A percentile compares a stretch with the other conserved stretches of the same genome.
Evolutionary conservation across 257 asterid genomes (phyloP).

Genomic region (Solanum microdontum): DNA sequence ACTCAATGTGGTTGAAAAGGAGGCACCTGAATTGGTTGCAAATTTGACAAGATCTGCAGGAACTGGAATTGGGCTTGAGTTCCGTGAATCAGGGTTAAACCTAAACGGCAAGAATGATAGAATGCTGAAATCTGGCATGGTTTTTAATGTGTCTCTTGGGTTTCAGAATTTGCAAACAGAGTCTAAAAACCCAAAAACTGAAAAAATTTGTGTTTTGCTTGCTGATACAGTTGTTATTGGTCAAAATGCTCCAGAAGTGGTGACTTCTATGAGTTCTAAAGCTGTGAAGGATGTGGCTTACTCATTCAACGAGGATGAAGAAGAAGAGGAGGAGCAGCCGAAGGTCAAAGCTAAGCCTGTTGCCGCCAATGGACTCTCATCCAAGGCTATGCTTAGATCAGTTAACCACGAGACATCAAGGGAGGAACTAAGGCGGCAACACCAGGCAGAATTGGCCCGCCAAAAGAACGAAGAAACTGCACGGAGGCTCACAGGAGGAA

Average conservation of each 20-base stretch:
- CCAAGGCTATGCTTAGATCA: constrained; percentile 22
- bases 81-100: constrained; percentile 20
- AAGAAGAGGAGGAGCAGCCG: constrained; percentile 11
- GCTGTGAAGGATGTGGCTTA: constrained; percentile 24
- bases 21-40: constrained; percentile 19
- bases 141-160: constrained; percentile 18
- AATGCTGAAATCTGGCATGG: constrained; percentile 16
- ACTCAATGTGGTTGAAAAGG: constrained; percentile 11
- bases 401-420: constrained; percentile 20
- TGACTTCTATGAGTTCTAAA: constrained; percentile 17
- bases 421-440: constrained; percentile 21
- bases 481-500: constrained; percentile 16
- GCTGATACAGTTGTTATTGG: constrained; percentile 21
- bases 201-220: constrained; percentile 11
- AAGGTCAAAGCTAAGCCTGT: constrained; percentile 4
- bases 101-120: constrained; percentile 15
- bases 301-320: constrained; percentile 20
- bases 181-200: constrained; percentile 15
- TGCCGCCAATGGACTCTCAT: constrained; percentile 1
- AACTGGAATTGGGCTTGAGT: constrained; percentile 24
- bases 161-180: constrained; percentile 20
- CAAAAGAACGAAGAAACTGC: constrained; percentile 22
- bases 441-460: constrained; percentile 23
- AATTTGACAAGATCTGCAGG: constrained; percentile 19
- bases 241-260: constrained; percentile 11